These are phyloP conservation scores for Kondoa subrosea DNA, from an alignment of 768 basidiomycete genomes.

Conservation along the genomic window DNA sequence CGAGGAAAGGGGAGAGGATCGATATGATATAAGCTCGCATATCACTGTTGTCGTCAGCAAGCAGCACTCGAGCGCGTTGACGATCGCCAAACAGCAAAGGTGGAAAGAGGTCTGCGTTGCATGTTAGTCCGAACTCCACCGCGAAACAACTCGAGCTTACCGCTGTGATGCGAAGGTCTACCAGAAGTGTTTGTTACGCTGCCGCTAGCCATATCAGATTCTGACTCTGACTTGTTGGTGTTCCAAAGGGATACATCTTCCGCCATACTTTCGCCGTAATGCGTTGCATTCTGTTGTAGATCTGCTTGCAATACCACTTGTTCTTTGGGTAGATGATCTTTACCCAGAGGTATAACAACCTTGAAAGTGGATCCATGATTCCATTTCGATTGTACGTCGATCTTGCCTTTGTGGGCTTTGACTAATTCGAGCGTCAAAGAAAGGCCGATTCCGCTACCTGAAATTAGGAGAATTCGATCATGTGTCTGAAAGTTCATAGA, in stretches of 20 bases:
- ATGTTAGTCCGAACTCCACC: too few relatives aligned
- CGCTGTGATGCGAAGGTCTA: neutral
- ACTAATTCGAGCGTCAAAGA: slow-evolving; percentile 16
- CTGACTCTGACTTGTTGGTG: neutral
- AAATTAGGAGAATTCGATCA: too few relatives aligned
- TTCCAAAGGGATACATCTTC: slow-evolving; percentile 12
- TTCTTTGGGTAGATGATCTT: slow-evolving; percentile 11
- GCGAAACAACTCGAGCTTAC: too few relatives aligned
- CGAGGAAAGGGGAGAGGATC: slow-evolving; percentile 15
- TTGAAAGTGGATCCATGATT: slow-evolving; percentile 15
- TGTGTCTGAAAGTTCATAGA: too few relatives aligned
- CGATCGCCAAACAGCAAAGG: slow-evolving; percentile 17
- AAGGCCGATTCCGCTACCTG: slow-evolving; percentile 18
- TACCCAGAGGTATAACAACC: slow-evolving; percentile 15
- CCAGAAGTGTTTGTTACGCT: neutral
- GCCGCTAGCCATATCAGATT: neutral
- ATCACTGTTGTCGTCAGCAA: slow-evolving; percentile 19
- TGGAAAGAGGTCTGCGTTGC: slow-evolving; percentile 13
- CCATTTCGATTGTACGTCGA: slow-evolving; percentile 14
- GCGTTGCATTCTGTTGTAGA: neutral
- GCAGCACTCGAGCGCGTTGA: slow-evolving; percentile 13
- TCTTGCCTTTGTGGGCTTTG: slow-evolving; percentile 15
- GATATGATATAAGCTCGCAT: slow-evolving; percentile 15
- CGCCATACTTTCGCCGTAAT: neutral
- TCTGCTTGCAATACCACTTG: slow-evolving; percentile 11